Evolutionary conservation across 345 rosid species (phyloP).

Genomic region (Pelargonium nanum): DNA sequence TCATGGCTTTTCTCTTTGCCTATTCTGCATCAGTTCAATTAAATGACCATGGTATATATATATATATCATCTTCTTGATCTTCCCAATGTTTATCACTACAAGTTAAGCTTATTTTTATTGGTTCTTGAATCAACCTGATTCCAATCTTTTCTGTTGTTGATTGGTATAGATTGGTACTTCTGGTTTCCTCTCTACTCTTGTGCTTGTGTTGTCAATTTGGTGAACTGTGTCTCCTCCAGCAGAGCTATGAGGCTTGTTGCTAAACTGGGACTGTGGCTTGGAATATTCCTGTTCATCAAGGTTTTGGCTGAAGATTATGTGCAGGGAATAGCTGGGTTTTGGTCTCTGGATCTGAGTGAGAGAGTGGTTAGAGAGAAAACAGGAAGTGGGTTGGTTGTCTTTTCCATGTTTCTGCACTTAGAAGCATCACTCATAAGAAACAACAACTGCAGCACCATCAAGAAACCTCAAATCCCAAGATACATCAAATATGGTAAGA

Average conservation of each 20-base stretch:
- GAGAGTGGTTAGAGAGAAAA: constrained; percentile 65
- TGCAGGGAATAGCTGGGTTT: constrained; percentile 29
- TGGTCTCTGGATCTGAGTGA: constrained; percentile 54
- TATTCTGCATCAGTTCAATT: constrained; percentile 76
- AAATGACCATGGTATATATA: constrained; percentile 53
- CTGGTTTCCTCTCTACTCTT: constrained; percentile 70
- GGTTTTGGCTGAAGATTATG: constrained; percentile 36
- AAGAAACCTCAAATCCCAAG: constrained; percentile 9
- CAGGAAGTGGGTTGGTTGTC: constrained; percentile 60
- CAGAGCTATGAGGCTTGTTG: constrained; percentile 16
- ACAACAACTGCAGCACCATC: constrained; percentile 2
- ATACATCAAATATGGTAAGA: constrained; percentile 36
- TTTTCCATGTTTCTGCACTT: constrained; percentile 61
- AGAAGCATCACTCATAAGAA: constrained; percentile 14
- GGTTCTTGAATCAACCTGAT: background rate
- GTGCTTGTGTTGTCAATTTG: constrained; percentile 47
- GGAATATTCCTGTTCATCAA: constrained; percentile 45
- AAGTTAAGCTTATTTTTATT: background rate
- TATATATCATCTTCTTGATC: background rate
- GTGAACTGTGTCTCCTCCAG: constrained; percentile 18
- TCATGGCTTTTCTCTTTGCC: constrained; percentile 63
- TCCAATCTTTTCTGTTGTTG: background rate
- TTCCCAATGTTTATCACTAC: background rate
- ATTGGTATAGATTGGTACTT: constrained; percentile 55
- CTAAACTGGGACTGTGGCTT: constrained; percentile 20